Percentiles rank a stretch among this genome's conserved stretches.
Conservation (phyloP, 805 yeast genomes). For the Lachancea waltii region DNA sequence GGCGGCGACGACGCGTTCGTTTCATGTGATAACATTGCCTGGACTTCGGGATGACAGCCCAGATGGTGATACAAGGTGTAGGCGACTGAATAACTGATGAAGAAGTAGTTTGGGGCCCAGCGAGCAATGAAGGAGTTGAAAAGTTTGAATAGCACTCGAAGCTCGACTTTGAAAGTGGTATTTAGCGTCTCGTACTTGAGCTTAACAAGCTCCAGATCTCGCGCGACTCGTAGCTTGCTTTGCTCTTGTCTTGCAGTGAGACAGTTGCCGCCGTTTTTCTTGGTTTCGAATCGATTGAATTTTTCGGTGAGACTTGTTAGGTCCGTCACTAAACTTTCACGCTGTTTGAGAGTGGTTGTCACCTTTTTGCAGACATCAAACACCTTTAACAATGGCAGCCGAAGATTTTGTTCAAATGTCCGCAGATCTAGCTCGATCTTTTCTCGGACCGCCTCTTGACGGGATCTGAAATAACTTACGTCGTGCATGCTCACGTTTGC, state of each 20-base stretch:
- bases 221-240: conserved; percentile 8
- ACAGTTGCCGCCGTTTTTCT: not conserved
- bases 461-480: not conserved
- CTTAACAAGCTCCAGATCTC: conserved; percentile 10
- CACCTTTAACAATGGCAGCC: conserved; percentile 13
- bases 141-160: conserved; percentile 11
- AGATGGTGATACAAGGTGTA: conserved; percentile 13
- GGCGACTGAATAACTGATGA: conserved; percentile 17
- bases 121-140: conserved; percentile 11
- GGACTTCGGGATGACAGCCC: not conserved
- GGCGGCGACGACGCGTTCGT: no score
- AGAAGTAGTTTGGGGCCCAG: conserved; percentile 20
- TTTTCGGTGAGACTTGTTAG: not conserved
- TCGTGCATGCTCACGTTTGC: conserved; percentile 1
- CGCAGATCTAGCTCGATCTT: conserved; percentile 11
- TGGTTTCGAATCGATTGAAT: not conserved
- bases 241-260: conserved; percentile 2
- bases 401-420: conserved; percentile 16
- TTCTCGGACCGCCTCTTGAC: conserved; percentile 3
- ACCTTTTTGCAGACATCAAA: conserved; percentile 9
- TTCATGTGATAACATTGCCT: not conserved
- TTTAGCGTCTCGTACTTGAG: conserved; percentile 16
- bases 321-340: conserved; percentile 3
- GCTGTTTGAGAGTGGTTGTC: no score
- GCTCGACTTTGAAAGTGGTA: conserved; percentile 13